Conservation (phyloP, 129 eudicot genomes). For the Ambrosia artemisiifolia region DNA sequence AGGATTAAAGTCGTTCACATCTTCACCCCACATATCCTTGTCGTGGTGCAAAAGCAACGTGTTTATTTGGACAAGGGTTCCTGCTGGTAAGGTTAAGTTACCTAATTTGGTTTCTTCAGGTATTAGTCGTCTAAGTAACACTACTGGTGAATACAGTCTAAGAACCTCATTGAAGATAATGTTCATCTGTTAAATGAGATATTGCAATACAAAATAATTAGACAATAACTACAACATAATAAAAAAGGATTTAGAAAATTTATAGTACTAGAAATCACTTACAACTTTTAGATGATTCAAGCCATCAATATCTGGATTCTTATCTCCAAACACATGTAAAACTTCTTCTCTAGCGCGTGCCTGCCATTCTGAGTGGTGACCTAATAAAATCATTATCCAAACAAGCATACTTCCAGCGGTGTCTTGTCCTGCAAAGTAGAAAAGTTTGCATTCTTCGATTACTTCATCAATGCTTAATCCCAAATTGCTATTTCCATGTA, state of each 20-base stretch:
- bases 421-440: conserved; percentile 27
- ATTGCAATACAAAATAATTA: neutral
- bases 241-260: neutral
- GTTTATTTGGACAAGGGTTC: conserved; percentile 13
- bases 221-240: neutral
- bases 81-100: conserved; percentile 21
- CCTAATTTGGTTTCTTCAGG: conserved; percentile 23
- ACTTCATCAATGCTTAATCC: conserved; percentile 34
- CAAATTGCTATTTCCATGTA: neutral
- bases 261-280: neutral
- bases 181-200: conserved; percentile 12
- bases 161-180: conserved; percentile 28
- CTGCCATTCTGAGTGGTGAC: conserved; percentile 26
- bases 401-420: conserved; percentile 17
- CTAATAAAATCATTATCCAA: conserved; percentile 32
- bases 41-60: conserved; percentile 16
- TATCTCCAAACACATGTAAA: conserved; percentile 11
- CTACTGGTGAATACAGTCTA: conserved; percentile 24
- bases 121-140: neutral
- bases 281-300: conserved; percentile 23
- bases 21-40: conserved; percentile 23
- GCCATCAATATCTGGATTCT: conserved; percentile 23
- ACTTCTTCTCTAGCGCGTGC: conserved; percentile 31
- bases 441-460: conserved; percentile 27
- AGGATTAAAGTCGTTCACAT: conserved; percentile 23